Evolutionary conservation across 805 yeast species (phyloP), one percentile per base, ranked within the genome.

Genomic region (Kodamaea kaohsiungensis): DNA sequence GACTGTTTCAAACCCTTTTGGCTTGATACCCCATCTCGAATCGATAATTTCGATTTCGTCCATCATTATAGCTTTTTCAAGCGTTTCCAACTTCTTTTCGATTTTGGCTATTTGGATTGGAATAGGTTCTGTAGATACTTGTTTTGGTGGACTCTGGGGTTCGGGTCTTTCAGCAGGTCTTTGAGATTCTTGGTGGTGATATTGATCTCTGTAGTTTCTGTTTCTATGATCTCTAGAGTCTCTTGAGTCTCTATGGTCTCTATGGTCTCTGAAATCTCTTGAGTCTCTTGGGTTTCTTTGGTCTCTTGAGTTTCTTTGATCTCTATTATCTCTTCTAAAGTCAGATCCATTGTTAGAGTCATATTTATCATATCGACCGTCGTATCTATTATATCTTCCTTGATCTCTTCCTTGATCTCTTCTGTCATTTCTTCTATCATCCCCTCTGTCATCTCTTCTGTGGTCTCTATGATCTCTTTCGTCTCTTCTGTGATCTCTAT

Each of bases 1-100:
- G 1, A 88, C 84, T 6, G 81, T 80, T 62, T 89, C 95, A 65
- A 87, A 87, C 0, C 90, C 93, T 56, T 76, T 75, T 0, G 96
- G 91, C 35, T 79, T 77, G 19, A 81, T 72, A 49, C 89, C 95
- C 96, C 96, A 90, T 48, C 76, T 70, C 0, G 89, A 76, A 16
- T 73, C 75, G 10, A 70, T 62, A 10, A 86, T 72, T 48, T 72
- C 71, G n/a, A 88, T 66, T 46, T 80, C 72, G 43, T 82, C 80
- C 30, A 89, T 68, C 0, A 86, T 76, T 0, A 73, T 65, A 0
- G 78, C 80, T 17, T 68, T 65, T 3, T 66, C 66, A 12, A 83
- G 64, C 12, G 72, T 71, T 19, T 61, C 64, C 15, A 73, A 60
- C n/a, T 61, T 59, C 16, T 57, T 62, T 53, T 70, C 64, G 47